Evolutionary conservation across 495 filamentous ascomycete species (phyloP), one percentile per base, ranked within the genome.

Genomic region (Aspergillus conjunctus): DNA sequence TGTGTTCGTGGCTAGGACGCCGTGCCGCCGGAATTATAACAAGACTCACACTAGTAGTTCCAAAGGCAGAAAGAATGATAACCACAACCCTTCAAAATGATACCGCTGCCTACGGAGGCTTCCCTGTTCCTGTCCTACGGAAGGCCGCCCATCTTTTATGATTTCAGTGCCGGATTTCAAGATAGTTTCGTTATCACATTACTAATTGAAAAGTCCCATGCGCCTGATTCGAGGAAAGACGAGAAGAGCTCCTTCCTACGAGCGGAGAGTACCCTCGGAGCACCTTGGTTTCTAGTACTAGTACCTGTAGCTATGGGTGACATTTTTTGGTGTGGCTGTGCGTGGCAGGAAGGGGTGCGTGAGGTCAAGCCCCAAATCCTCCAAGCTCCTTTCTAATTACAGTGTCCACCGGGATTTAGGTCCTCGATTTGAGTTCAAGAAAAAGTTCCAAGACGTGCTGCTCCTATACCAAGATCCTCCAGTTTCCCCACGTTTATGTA

Each of bases 341-440:
- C 18, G 43, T 46, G 43, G 43, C 43, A 46, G 8, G 14, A 46
- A 46, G 43, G 43, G 18, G 43, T 46, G 43, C 43, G 43, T 46
- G 43, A 8, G 15, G 2, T 17, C 14, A 46, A 17, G 8, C 17
- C 18, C 43, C 14, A n/a, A n/a, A 46, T 46, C 18, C 43, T 9
- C 18, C 15, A n/a, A 46, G 18, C 18, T 17, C 7, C 43, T 18
- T 20, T 46, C 43, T 20, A 3, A n/a, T 18, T 46, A 18, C 43
- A 3, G 2, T 46, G 43, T 20, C 43, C 43, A 46, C 4, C 18
- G 18, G 43, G 43, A 46, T 18, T 46, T 46, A 46, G 15, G 43
- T 12, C 43, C 15, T 46, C 43, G 14, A 46, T 46, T 46, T 46
- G 43, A 46, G 43, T 46, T 46, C 43, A 46, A 9, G 18, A 12